Evolutionary conservation across 2,329 filamentous ascomycete species (phyloP).

Genomic region (Helotiales sp.): DNA sequence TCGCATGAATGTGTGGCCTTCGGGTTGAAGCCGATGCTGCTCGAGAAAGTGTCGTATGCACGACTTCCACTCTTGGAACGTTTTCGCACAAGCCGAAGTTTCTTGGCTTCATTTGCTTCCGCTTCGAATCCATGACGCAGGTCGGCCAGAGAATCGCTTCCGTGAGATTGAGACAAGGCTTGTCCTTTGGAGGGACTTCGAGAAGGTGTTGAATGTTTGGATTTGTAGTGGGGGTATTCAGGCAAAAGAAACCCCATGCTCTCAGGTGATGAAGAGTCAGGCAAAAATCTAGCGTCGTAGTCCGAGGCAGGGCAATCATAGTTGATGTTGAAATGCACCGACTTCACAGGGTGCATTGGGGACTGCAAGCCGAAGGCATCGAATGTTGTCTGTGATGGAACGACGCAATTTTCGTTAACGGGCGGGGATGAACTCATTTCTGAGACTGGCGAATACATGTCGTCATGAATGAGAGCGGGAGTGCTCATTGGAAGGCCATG

Average conservation of each 20-base stretch:
- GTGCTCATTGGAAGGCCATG: constrained; percentile 25
- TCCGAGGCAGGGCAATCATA: constrained; percentile 23
- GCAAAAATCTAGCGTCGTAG: neutral
- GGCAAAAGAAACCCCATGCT: neutral
- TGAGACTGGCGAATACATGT: constrained; percentile 30
- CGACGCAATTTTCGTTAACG: constrained; percentile 33
- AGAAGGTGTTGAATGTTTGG: neutral
- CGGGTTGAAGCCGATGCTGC: neutral
- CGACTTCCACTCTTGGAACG: neutral
- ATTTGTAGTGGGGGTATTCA: neutral
- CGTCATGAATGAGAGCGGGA: constrained; percentile 29
- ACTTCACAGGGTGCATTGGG: constrained; percentile 21
- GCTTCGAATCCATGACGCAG: neutral
- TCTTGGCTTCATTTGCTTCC: neutral
- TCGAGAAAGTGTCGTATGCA: neutral
- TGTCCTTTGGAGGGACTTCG: neutral
- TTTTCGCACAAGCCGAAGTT: neutral
- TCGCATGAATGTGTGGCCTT: neutral
- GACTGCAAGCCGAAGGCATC: constrained; percentile 30
- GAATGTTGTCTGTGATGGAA: constrained; percentile 38
- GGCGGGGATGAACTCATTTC: constrained; percentile 23
- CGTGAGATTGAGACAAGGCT: neutral
- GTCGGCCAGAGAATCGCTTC: neutral
- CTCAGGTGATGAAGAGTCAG: neutral
- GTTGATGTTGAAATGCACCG: constrained; percentile 25